phyloP scores from a whole-genome alignment of 139 green algal species.

The Bryopsis sp. region DNA sequence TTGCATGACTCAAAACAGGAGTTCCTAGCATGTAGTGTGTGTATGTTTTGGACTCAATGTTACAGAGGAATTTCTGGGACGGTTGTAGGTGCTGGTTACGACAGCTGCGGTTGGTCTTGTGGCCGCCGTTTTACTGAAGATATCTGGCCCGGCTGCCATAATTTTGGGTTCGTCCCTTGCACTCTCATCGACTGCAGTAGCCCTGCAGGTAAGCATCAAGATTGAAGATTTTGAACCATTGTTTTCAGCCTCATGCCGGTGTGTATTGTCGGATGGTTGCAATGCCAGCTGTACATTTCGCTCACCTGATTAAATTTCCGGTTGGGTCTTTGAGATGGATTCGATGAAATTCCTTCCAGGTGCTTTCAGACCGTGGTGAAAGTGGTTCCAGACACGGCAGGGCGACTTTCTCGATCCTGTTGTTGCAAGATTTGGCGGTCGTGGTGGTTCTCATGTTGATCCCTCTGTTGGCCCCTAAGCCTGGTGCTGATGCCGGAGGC shows the following conservation, averaged over 20 bases:
- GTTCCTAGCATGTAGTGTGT: not conserved
- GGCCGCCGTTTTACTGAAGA: constrained; percentile 23
- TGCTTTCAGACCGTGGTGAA: constrained; percentile 87
- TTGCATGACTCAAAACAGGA: not conserved
- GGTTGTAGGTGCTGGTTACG: constrained; percentile 57
- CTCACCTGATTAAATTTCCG: no score
- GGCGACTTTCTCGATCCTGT: constrained; percentile 91
- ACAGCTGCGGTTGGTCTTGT: constrained; percentile 51
- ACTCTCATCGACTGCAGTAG: constrained; percentile 94
- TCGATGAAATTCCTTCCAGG: no score
- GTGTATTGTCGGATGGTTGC: no score
- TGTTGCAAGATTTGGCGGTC: constrained; percentile 97
- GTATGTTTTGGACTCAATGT: not conserved
- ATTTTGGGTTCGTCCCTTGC: constrained; percentile 89
- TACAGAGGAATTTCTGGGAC: no score
- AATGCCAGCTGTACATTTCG: no score
- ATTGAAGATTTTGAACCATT: no score
- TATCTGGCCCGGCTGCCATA: constrained; percentile 66
- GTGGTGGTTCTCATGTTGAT: constrained; percentile 99
- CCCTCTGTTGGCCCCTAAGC: constrained; percentile 80
- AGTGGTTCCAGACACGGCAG: constrained; percentile 83
- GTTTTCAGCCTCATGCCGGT: no score
- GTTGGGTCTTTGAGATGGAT: no score
- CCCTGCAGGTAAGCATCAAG: constrained; percentile 77
- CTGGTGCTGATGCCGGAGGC: constrained; percentile 34